These are phyloP conservation scores for Solanum hybrid DNA, from an alignment of 305 asterid genomes.

Conservation along the genomic window DNA sequence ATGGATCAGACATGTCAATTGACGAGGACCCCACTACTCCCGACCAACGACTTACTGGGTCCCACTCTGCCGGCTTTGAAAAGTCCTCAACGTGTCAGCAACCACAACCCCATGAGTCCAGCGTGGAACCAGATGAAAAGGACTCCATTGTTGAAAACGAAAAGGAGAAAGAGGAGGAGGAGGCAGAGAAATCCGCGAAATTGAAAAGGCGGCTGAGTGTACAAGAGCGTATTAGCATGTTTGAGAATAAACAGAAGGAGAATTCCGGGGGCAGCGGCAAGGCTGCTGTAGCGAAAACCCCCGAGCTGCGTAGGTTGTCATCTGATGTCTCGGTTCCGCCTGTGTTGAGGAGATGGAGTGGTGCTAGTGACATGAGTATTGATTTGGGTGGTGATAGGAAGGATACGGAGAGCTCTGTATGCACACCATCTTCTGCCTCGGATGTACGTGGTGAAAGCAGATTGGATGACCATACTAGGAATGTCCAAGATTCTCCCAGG, in stretches of 20 bases:
- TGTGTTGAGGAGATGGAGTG: slow-evolving; percentile 87
- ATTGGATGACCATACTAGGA: slow-evolving; percentile 3
- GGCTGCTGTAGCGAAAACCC: slow-evolving; percentile 48
- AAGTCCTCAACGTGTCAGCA: slow-evolving; percentile 6
- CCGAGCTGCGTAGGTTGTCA: slow-evolving; percentile 67
- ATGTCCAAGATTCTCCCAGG: slow-evolving; percentile 24
- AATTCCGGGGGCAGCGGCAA: slow-evolving; percentile 55
- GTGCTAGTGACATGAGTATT: slow-evolving; percentile 88
- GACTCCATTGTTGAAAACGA: neutral
- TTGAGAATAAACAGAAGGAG: slow-evolving; percentile 90
- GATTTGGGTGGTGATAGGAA: slow-evolving; percentile 63
- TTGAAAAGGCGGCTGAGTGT: slow-evolving; percentile 75
- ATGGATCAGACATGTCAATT: slow-evolving; percentile 79
- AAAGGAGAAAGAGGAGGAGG: slow-evolving; percentile 6
- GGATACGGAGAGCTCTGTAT: slow-evolving; percentile 50
- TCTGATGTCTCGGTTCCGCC: slow-evolving; percentile 61
- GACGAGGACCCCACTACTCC: slow-evolving; percentile 63
- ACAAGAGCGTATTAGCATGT: slow-evolving; percentile 78
- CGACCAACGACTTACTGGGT: slow-evolving; percentile 11
- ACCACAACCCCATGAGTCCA: slow-evolving; percentile 36
- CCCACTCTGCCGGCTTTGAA: slow-evolving; percentile 10
- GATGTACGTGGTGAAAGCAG: slow-evolving; percentile 2
- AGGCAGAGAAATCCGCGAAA: slow-evolving; percentile 26
- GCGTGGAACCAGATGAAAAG: slow-evolving; percentile 36
- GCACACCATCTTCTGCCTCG: slow-evolving; percentile 38